These are phyloP conservation scores for Trichosporon coremiiforme DNA, from an alignment of 1,284 basidiomycete species.

Conservation along the genomic window DNA sequence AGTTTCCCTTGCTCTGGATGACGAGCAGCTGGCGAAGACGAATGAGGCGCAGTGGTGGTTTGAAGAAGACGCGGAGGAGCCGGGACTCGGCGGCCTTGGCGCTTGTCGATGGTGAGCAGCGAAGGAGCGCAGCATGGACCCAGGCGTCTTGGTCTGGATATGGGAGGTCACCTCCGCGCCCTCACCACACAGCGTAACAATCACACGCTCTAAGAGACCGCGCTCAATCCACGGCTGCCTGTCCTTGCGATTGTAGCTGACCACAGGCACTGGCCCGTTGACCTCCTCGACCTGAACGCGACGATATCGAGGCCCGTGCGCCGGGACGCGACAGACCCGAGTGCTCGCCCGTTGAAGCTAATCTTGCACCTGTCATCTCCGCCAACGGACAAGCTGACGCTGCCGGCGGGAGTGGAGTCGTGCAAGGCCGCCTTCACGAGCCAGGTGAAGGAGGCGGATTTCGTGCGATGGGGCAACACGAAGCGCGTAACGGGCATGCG, in stretches of 20 bases:
- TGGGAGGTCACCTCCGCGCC: too few relatives aligned
- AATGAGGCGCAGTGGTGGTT: conserved; percentile 91
- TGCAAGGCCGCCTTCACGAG: conserved; percentile 91
- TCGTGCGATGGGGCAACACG: conserved; percentile 90
- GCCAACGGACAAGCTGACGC: conserved; percentile 78
- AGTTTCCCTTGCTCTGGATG: conserved; percentile 85
- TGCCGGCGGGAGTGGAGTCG: conserved; percentile 73
- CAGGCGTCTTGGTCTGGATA: too few relatives aligned
- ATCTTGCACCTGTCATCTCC: conserved; percentile 74
- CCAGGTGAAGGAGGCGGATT: conserved; percentile 91
- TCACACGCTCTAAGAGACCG: not conserved
- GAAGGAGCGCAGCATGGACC: not conserved
- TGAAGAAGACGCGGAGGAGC: conserved; percentile 64
- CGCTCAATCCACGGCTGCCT: not conserved
- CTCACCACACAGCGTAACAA: not conserved
- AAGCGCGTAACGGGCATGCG: conserved; percentile 84
- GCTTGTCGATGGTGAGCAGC: conserved; percentile 70
- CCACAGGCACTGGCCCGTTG: conserved; percentile 90
- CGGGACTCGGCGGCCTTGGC: conserved; percentile 58
- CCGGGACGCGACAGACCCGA: conserved; percentile 18
- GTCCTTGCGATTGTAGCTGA: not conserved
- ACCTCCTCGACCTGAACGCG: conserved; percentile 79
- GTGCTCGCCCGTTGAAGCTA: conserved; percentile 66
- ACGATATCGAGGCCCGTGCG: conserved; percentile 40
- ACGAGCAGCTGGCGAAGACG: conserved; percentile 64